A percentile compares a stretch with the other conserved stretches of the same genome.
These are phyloP conservation scores for Urtica urens DNA, from an alignment of 306 rosid genomes.

Conservation along the genomic window DNA sequence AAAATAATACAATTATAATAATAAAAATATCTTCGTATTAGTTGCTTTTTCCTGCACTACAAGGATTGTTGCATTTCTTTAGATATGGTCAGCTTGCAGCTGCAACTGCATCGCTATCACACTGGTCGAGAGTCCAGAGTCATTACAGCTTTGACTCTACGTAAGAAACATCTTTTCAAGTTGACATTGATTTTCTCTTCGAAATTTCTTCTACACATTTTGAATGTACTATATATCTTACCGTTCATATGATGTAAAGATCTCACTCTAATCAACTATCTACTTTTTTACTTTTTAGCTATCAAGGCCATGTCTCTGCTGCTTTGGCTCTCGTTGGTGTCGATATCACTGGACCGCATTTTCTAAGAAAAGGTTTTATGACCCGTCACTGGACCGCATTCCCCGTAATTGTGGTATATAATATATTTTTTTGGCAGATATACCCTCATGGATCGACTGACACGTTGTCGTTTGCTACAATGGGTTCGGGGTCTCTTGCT, in stretches of 20 bases:
- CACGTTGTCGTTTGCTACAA: constrained; percentile 45
- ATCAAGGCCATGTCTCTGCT: constrained; percentile 78
- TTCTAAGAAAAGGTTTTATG: no score
- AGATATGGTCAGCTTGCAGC: constrained; percentile 97
- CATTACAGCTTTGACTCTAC: constrained; percentile 40
- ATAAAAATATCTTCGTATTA: no score
- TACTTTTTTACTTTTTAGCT: constrained; percentile 48
- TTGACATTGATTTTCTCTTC: no score
- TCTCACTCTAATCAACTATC: constrained; percentile 4
- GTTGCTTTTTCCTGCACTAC: no score
- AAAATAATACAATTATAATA: no score
- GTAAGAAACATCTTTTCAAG: constrained; percentile 48
- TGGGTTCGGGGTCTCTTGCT: constrained; percentile 62
- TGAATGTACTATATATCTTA: neutral
- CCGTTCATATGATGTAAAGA: neutral
- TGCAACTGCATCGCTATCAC: constrained; percentile 82
- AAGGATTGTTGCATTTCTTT: constrained; percentile 16
- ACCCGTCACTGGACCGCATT: no score
- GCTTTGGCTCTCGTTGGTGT: constrained; percentile 95
- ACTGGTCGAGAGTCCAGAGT: constrained; percentile 74
- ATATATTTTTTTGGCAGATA: constrained; percentile 30
- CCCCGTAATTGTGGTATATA: no score
- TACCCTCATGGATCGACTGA: constrained; percentile 89
- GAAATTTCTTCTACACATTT: no score
- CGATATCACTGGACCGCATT: constrained; percentile 84